Percentiles rank a stretch among this genome's conserved stretches.
Conservation (phyloP, 768 basidiomycete genomes). For the Boletus coccyginus region DNA sequence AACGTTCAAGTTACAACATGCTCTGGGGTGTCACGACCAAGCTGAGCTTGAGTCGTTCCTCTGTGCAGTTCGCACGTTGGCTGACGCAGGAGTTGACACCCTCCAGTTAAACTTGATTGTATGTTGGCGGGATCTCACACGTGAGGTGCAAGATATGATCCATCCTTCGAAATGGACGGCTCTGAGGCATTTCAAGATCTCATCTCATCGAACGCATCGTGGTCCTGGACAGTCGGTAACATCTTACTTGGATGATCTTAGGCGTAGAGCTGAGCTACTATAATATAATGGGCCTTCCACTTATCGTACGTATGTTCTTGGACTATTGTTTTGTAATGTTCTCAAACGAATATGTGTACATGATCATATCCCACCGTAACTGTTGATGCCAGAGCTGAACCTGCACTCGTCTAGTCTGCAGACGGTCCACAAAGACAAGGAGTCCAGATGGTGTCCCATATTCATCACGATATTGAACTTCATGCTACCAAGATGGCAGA, state of each 20-base stretch:
- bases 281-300: neutral
- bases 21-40: slow-evolving; percentile 16
- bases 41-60: slow-evolving; percentile 15
- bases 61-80: slow-evolving; percentile 13
- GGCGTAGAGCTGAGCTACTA: neutral
- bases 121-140: slow-evolving; percentile 13
- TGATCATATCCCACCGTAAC: too few relatives aligned
- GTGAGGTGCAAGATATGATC: slow-evolving; percentile 22
- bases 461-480: too few relatives aligned
- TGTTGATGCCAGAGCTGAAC: neutral
- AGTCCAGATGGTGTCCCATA: too few relatives aligned
- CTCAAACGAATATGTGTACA: neutral
- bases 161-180: slow-evolving; percentile 17
- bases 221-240: slow-evolving; percentile 14
- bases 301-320: neutral
- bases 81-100: slow-evolving; percentile 10
- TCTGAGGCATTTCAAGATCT: slow-evolving; percentile 15
- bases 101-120: slow-evolving; percentile 18
- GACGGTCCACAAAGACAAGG: neutral
- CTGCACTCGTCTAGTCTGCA: neutral
- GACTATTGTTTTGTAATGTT: neutral
- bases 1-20: slow-evolving; percentile 17
- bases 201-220: slow-evolving; percentile 8
- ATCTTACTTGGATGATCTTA: slow-evolving; percentile 2
- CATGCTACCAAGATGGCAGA: too few relatives aligned